Evolutionary conservation across 768 basidiomycete genomes (phyloP).

Genomic region (Mycena amicta): DNA sequence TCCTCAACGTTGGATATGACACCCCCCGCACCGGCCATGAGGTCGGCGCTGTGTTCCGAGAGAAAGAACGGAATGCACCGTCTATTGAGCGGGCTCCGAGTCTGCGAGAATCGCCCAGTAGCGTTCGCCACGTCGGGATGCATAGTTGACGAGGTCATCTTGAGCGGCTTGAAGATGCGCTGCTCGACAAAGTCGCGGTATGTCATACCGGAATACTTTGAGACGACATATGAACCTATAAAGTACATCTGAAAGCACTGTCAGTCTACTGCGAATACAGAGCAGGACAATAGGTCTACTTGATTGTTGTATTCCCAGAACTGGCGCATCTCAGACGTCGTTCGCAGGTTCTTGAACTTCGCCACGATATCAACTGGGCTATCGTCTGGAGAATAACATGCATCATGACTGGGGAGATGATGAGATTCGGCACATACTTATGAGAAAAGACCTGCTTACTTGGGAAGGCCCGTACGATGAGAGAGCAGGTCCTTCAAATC

Average conservation of each 20-base stretch:
- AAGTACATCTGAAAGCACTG: conserved; percentile 38
- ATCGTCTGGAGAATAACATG: conserved; percentile 27
- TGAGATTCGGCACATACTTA: background rate
- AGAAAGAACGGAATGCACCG: conserved; percentile 19
- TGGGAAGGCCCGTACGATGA: conserved; percentile 37
- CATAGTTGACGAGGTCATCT: no score
- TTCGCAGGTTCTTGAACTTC: conserved; percentile 30
- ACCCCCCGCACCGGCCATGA: no score
- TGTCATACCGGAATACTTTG: no score
- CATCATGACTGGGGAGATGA: conserved; percentile 30
- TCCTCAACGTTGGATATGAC: conserved; percentile 46
- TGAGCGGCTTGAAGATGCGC: no score
- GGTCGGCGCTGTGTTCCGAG: conserved; percentile 25
- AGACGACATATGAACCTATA: conserved; percentile 34
- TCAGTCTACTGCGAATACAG: background rate
- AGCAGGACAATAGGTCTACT: conserved; percentile 16
- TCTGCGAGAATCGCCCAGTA: no score
- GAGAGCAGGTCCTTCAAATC: no score
- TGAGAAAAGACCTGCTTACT: conserved; percentile 19
- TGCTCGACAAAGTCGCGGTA: no score
- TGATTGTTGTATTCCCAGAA: no score
- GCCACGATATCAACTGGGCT: conserved; percentile 25
- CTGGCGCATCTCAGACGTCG: conserved; percentile 35
- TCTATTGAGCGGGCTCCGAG: conserved; percentile 2
- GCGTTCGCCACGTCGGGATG: no score